Percentiles rank a stretch among this genome's conserved stretches.
Conservation (phyloP, 495 filamentous ascomycete genomes). For the Xylaria venustula region DNA sequence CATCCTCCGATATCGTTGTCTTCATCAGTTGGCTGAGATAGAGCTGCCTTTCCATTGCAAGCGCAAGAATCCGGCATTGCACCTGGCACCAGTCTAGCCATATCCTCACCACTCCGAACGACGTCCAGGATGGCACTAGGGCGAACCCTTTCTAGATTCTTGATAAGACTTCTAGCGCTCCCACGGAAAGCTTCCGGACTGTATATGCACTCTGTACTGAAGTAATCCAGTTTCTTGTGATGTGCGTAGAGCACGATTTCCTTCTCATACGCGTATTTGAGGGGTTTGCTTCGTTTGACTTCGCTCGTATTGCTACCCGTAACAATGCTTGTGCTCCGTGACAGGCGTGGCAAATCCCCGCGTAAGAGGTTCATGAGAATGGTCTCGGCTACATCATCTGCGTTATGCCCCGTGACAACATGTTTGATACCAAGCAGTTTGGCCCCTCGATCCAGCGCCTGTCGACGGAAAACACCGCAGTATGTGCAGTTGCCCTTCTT, state of each 20-base stretch:
- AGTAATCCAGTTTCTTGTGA: conserved; percentile 95
- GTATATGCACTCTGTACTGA: conserved; percentile 97
- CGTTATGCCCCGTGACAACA: conserved; percentile 97
- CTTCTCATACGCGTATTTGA: conserved; percentile 99
- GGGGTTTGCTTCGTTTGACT: conserved; percentile 88
- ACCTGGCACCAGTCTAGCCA: conserved; percentile 80
- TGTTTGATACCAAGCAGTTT: conserved; percentile 84
- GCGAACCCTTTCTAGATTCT: conserved; percentile 87
- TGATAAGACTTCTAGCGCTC: conserved; percentile 86
- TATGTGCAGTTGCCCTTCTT: conserved; percentile 99
- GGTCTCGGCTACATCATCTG: conserved; percentile 97
- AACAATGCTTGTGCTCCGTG: conserved; percentile 87
- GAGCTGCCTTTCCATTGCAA: conserved; percentile 32
- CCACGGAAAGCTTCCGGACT: conserved; percentile 97
- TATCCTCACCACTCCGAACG: conserved; percentile 92
- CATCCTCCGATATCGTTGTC: conserved; percentile 71
- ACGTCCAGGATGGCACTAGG: conserved; percentile 94
- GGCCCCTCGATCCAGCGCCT: conserved; percentile 91
- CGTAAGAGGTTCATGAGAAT: conserved; percentile 95
- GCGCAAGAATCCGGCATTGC: conserved; percentile 38
- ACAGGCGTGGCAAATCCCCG: conserved; percentile 83
- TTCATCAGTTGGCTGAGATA: conserved; percentile 36
- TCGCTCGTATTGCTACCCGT: conserved; percentile 72
- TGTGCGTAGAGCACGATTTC: conserved; percentile 97
- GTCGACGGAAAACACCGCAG: conserved; percentile 92